Evolutionary conservation across 2,329 filamentous ascomycete species (phyloP).

Genomic region (Alternaria hordeiaustralica): DNA sequence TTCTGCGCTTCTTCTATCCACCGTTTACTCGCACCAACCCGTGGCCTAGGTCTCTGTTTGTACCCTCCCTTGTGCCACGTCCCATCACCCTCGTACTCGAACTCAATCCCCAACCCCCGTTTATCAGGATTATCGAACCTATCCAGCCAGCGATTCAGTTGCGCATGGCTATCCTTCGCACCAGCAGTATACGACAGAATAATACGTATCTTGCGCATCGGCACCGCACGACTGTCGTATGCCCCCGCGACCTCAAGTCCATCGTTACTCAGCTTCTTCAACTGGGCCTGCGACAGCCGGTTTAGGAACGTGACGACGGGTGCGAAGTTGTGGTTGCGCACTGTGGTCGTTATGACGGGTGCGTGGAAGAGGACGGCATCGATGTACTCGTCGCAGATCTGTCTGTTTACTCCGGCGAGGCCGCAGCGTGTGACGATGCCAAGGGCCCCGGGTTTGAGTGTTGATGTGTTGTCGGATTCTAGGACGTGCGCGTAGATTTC

Average conservation of each 20-base stretch:
- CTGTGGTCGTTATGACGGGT: constrained; percentile 15
- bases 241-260: background rate
- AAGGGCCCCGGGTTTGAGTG: constrained; percentile 1
- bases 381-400: constrained; percentile 19
- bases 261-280: background rate
- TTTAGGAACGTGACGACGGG: constrained; percentile 25
- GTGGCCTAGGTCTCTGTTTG: constrained; percentile 1
- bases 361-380: constrained; percentile 21
- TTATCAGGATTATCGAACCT: constrained; percentile 12
- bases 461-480: background rate
- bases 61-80: constrained; percentile 2
- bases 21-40: background rate
- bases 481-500: constrained; percentile 25
- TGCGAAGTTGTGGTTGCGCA: constrained; percentile 25
- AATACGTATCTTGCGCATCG: constrained; percentile 9
- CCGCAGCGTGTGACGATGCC: constrained; percentile 18
- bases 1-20: constrained; percentile 1
- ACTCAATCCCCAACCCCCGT: constrained; percentile 10
- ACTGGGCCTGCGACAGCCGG: constrained; percentile 17
- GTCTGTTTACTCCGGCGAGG: constrained; percentile 15
- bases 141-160: constrained; percentile 18
- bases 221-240: background rate
- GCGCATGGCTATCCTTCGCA: constrained; percentile 9
- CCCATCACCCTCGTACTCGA: constrained; percentile 7
- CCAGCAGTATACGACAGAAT: constrained; percentile 7